A percentile compares a stretch with the other conserved stretches of the same genome.
Evolutionary conservation across 139 green algal species (phyloP).

Genomic region (Axilococcus clingmanii): DNA sequence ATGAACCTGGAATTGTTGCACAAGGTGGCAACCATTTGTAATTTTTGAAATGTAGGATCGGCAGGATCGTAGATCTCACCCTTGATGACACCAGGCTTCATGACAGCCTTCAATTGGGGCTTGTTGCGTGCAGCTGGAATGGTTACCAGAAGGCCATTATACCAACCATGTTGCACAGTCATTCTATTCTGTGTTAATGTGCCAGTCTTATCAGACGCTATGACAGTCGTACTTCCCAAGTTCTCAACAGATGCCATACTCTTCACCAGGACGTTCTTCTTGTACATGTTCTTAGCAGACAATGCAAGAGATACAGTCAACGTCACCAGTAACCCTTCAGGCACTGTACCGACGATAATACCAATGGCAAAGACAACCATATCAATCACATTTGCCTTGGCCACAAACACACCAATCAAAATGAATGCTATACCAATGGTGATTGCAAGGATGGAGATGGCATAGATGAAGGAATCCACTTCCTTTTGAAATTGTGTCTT

Average conservation of each 20-base stretch:
- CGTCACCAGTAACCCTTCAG: slow-evolving; percentile 91
- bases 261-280: slow-evolving; percentile 55
- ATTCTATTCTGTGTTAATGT: slow-evolving; percentile 45
- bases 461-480: slow-evolving; percentile 73
- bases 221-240: slow-evolving; percentile 56
- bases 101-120: slow-evolving; percentile 29
- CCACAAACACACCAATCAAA: slow-evolving; percentile 62
- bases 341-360: slow-evolving; percentile 88
- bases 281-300: slow-evolving; percentile 89
- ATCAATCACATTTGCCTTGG: slow-evolving; percentile 23
- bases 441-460: slow-evolving; percentile 63
- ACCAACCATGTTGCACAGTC: slow-evolving; percentile 30
- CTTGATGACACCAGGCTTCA: slow-evolving; percentile 18
- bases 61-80: slow-evolving; percentile 29
- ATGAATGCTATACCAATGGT: slow-evolving; percentile 57
- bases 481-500: slow-evolving; percentile 68
- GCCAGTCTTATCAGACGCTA: slow-evolving; percentile 55
- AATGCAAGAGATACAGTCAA: slow-evolving; percentile 97
- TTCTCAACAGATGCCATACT: slow-evolving; percentile 95
- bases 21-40: slow-evolving; percentile 48
- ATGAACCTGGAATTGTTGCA: slow-evolving; percentile 70
- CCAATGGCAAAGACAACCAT: slow-evolving; percentile 54
- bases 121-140: slow-evolving; percentile 47
- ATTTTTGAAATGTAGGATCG: slow-evolving; percentile 39
- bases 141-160: slow-evolving; percentile 37